Conservation (phyloP, 2,329 filamentous ascomycete genomes). For the Alternaria sp. region DNA sequence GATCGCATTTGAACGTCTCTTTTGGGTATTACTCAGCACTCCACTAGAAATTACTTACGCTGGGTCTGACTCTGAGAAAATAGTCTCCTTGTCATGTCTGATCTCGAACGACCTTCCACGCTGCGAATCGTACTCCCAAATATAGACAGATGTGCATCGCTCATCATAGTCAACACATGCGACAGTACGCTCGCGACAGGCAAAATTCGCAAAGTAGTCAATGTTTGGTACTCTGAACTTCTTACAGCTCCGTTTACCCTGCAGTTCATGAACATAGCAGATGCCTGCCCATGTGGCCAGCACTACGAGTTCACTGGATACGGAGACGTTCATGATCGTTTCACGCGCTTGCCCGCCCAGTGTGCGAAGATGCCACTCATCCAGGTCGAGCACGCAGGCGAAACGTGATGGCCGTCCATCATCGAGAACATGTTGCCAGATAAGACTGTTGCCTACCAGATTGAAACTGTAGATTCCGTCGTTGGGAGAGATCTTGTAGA, state of each 20-base stretch:
- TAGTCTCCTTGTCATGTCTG: constrained; percentile 1
- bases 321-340: constrained; percentile 19
- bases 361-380: constrained; percentile 24
- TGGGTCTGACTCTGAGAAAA: background rate
- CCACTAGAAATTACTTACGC: constrained; percentile 5
- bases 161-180: constrained; percentile 28
- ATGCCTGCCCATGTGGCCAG: constrained; percentile 24
- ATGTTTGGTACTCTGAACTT: constrained; percentile 33
- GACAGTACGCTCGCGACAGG: constrained; percentile 35
- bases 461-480: background rate
- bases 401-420: constrained; percentile 1
- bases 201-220: constrained; percentile 12
- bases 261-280: constrained; percentile 37
- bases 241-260: constrained; percentile 18
- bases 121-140: constrained; percentile 43
- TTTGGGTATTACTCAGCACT: background rate
- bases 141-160: constrained; percentile 28
- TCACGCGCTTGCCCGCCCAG: constrained; percentile 35
- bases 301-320: constrained; percentile 40
- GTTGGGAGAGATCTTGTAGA: constrained; percentile 4
- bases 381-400: constrained; percentile 37
- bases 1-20: background rate
- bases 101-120: constrained; percentile 35
- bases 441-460: constrained; percentile 14
- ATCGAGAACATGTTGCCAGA: background rate